Base-by-base conservation (phyloP, 2,329 filamentous ascomycete species). In the Botryotinia globosa region DNA sequence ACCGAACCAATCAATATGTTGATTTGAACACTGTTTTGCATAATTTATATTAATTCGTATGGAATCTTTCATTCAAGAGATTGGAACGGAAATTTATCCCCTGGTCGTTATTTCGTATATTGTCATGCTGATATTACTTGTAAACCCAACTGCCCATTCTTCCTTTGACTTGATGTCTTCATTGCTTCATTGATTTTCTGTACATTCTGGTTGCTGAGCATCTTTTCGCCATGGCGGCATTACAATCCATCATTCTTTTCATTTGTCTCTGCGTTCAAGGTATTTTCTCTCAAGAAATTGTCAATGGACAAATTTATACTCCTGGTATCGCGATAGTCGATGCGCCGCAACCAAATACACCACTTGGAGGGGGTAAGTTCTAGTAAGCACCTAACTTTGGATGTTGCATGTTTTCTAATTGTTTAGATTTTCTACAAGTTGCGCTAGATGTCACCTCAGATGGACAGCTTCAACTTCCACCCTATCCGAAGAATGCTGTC, bases 231-330 rank as follows among this genome's bases (percentile, higher is more conserved):
- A 74, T 70, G 68, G 73, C 66, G 29, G 42, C 75, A 66, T 73
- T 76, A 74, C 71, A 62, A 63, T 74, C 71, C 51, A 64, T 58
- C 59, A 29, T 76, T 48, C 39, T 66, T 68, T 63, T 75, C 68
- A n/a, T 77, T 51, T 73, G 66, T 45, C 66, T 76, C 42, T 73
- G 76, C 62, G 72, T 71, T 34, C 67, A 62, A 70, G 75, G 73
- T 71, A 61, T 75, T n/a, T 73, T 65, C 32, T 77, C 77, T 51
- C 91, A 91, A 77, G 88, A 86, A 32, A 86, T 89, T 69, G 81
- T 88, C 34, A 88, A 88, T 76, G 90, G 90, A 25, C 89, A 92
- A 77, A 87, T 93, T 71, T 92, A 87, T 77, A 93, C 90, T 0
- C 90, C 90, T 0, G 90, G 91, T 0, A 85, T 92, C 72, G 90